Evolutionary conservation across 352 stramenopile species (phyloP), one percentile per base, ranked within the genome.

Genomic region (Achlya hypogyna): DNA sequence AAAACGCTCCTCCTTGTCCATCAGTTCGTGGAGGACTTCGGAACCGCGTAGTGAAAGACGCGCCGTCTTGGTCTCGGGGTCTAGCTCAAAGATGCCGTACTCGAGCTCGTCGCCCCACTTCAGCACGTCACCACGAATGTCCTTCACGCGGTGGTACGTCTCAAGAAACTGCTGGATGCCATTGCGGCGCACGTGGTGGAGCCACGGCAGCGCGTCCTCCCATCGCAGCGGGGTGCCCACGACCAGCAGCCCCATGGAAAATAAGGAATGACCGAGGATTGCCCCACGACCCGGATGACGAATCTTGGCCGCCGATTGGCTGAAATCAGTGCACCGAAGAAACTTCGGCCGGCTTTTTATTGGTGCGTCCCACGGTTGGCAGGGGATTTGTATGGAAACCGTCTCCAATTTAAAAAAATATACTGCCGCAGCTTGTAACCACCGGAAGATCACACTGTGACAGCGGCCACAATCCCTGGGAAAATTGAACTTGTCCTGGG

Each of bases 51-150:
- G 85, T 56, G 86, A 91, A 38, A 99, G 72, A 45, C 89, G 84
- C 51, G 96, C 80, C 66, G 88, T 89, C 65, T 96, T 97, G 14
- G 75, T 71, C 45, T 85, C 72, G 14, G 72, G 69, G 71, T 98
- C 95, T 70, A 99, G 79, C 60, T 95, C 82, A 82, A 99, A 98
- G 53, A 99, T 88, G 63, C 96, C 96, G 76, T 98, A 99, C 84
- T 99, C 97, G 73, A 99, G 95, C 77, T 99, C 96, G 81, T 99
- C 96, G 64, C 96, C 96, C 95, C 96, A 99, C 62, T 98, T 88
- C 52, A 99, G 82, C 73, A 96, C 91, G 75, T 98, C 91, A 53
- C 91, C 92, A 58, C 91, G 87, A 53, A 98, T 94, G 78, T 97
- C 89, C 75, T 98, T 98, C 25, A 98, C 91, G 65, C 91, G 87